Conservation (phyloP, 345 rosid species). For the Turnera subulata region DNA sequence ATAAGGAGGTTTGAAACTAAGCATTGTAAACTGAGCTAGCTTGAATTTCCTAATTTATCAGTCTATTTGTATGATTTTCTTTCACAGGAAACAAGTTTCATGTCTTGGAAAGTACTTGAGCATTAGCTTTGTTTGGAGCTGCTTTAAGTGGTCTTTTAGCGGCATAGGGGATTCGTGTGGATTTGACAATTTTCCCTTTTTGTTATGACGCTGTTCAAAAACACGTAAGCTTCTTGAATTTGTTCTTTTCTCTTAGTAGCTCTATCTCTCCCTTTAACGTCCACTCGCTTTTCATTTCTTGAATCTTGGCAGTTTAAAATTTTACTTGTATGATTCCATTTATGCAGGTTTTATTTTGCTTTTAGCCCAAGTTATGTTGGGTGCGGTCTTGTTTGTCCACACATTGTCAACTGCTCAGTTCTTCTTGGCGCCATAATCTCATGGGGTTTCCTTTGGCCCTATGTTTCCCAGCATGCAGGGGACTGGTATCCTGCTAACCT, state of each 20-base stretch:
- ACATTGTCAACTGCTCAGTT: slow-evolving; percentile 83
- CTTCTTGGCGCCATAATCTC: slow-evolving; percentile 87
- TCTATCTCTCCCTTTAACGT: too few relatives aligned
- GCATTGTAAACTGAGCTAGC: too few relatives aligned
- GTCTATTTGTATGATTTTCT: slow-evolving; percentile 14
- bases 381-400: slow-evolving; percentile 96
- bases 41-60: too few relatives aligned
- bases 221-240: slow-evolving; percentile 51
- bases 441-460: slow-evolving; percentile 93
- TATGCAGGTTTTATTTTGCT: slow-evolving; percentile 80
- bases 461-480: slow-evolving; percentile 65
- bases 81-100: slow-evolving; percentile 70
- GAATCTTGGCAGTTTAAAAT: neutral
- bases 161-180: slow-evolving; percentile 92
- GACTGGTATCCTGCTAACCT: slow-evolving; percentile 89
- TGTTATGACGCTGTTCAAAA: slow-evolving; percentile 74
- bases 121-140: slow-evolving; percentile 86
- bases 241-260: slow-evolving; percentile 8
- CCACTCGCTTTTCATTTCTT: neutral
- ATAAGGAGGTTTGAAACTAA: too few relatives aligned
- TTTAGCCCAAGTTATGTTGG: slow-evolving; percentile 95
- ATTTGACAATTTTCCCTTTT: slow-evolving; percentile 88
- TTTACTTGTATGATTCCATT: slow-evolving; percentile 9
- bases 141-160: slow-evolving; percentile 98
- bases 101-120: slow-evolving; percentile 90